Evolutionary conservation across 805 yeast genomes (phyloP).

Genomic region (Hagleromyces aurorensis): DNA sequence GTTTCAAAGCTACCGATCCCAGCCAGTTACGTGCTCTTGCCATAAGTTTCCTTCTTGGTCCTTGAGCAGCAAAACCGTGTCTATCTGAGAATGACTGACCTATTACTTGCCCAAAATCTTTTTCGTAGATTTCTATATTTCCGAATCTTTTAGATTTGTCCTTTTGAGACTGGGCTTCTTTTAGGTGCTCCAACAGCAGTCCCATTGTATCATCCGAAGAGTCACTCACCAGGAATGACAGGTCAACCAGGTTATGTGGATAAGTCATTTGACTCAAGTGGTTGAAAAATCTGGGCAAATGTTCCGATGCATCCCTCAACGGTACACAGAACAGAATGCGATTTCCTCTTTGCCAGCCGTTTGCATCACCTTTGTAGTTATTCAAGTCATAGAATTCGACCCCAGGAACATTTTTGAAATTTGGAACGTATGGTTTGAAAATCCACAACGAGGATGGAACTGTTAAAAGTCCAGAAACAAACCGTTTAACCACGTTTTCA

Average conservation of each 20-base stretch:
- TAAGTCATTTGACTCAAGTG: slow-evolving; percentile 75
- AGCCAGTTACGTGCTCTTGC: slow-evolving; percentile 95
- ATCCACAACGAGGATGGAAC: slow-evolving; percentile 12
- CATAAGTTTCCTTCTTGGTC: slow-evolving; percentile 90
- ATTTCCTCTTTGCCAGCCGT: slow-evolving; percentile 77
- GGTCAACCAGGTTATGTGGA: slow-evolving; percentile 79
- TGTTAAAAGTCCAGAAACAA: too few species aligned
- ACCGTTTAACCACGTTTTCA: too few species aligned
- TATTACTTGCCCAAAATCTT: slow-evolving; percentile 87
- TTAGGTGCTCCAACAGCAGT: slow-evolving; percentile 47
- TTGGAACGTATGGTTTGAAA: slow-evolving; percentile 30
- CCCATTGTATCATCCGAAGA: slow-evolving; percentile 84
- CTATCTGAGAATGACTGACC: slow-evolving; percentile 92
- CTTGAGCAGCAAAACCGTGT: slow-evolving; percentile 95
- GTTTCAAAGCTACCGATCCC: slow-evolving; percentile 74
- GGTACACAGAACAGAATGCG: slow-evolving; percentile 83
- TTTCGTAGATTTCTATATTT: slow-evolving; percentile 77
- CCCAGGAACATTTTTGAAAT: slow-evolving; percentile 28
- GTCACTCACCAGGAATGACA: slow-evolving; percentile 81
- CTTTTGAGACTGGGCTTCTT: slow-evolving; percentile 55
- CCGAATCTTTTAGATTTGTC: slow-evolving; percentile 65
- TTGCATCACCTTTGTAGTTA: slow-evolving; percentile 52
- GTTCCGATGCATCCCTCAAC: slow-evolving; percentile 84
- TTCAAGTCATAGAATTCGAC: slow-evolving; percentile 70
- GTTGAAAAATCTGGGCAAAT: slow-evolving; percentile 80